Evolutionary conservation across 345 rosid species (phyloP), one percentile per base, ranked within the genome.

Genomic region (Psidium guajava): DNA sequence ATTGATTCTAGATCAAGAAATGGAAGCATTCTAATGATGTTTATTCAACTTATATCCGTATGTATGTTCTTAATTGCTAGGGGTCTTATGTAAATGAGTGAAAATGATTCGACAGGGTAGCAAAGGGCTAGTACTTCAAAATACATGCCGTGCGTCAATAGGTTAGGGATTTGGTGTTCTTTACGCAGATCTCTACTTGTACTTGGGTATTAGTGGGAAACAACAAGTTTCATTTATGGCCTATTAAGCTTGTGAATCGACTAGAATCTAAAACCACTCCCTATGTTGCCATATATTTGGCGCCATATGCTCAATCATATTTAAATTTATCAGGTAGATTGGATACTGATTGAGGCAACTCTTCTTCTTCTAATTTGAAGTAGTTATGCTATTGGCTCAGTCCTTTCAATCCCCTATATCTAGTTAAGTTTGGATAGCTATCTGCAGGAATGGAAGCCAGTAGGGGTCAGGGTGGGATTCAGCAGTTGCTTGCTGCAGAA

Each of bases 401-500:
- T 18, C 36, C 80, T 69, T 69, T 69, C 47, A 32, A 0, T 28
- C n/a, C 44, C 57, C 59, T 27, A 16, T 27, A 81, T 13, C 57
- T 82, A 32, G 47, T 16, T 16, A 54, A 51, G n/a, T 52, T 42
- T 51, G 58, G 5, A 82, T 82, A 28, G 28, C 83, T 54, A 25
- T 57, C 54, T 57, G 44, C 54, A 32, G 74, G 85, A 49, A 96
- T 96, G 98, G 96, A 92, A n/a, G 64, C 92, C 32, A 88, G 32
- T 88, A 92, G 98, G 87, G 92, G 96, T 86, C 96, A 93, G 85
- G 92, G 94, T 84, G 98, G 98, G 84, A 96, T 96, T 88, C 98
- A 95, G 87, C 97, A 92, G 85, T 87, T 96, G 92, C 96, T 96
- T 85, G 93, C 99, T 89, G 98, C 98, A 51, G 98, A 96, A 77